A percentile compares a stretch with the other conserved stretches of the same genome.
Conservation (phyloP, 805 yeast species). For the Candida boleticola region DNA sequence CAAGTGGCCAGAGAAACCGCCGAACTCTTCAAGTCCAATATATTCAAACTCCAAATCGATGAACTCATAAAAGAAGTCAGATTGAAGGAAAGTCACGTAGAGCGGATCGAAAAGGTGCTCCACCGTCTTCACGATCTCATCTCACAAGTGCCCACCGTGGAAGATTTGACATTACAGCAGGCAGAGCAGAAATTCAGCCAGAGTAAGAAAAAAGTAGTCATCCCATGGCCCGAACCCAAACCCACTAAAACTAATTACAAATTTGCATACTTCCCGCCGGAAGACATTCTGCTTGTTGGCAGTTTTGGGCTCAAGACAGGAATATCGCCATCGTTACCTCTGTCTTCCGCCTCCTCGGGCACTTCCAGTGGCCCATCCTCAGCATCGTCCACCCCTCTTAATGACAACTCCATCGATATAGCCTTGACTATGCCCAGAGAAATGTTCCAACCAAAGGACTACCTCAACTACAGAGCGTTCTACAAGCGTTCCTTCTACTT, state of each 20-base stretch:
- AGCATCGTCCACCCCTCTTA: neutral
- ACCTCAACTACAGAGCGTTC: constrained; percentile 81
- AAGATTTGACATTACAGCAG: constrained; percentile 52
- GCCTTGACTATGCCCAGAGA: constrained; percentile 76
- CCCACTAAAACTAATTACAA: constrained; percentile 72
- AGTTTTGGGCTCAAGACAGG: constrained; percentile 87
- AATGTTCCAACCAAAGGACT: constrained; percentile 82
- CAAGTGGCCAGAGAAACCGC: constrained; percentile 93
- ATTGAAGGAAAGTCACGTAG: constrained; percentile 65
- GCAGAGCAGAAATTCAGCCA: constrained; percentile 53
- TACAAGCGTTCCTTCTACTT: constrained; percentile 88
- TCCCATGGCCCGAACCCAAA: constrained; percentile 90
- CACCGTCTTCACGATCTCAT: constrained; percentile 71
- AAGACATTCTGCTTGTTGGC: constrained; percentile 77
- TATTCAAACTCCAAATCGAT: constrained; percentile 92
- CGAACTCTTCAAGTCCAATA: constrained; percentile 90
- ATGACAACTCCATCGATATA: constrained; percentile 63
- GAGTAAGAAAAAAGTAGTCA: constrained; percentile 44
- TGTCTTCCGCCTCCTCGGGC: constrained; percentile 28
- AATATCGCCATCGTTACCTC: constrained; percentile 37
- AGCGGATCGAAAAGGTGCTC: constrained; percentile 68
- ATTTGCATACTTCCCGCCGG: constrained; percentile 68
- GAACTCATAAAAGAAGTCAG: constrained; percentile 81
- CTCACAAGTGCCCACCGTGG: constrained; percentile 54
- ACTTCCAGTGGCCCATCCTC: neutral